Conservation (phyloP, 1,284 basidiomycete genomes). For the Malassezia vespertilionis region DNA sequence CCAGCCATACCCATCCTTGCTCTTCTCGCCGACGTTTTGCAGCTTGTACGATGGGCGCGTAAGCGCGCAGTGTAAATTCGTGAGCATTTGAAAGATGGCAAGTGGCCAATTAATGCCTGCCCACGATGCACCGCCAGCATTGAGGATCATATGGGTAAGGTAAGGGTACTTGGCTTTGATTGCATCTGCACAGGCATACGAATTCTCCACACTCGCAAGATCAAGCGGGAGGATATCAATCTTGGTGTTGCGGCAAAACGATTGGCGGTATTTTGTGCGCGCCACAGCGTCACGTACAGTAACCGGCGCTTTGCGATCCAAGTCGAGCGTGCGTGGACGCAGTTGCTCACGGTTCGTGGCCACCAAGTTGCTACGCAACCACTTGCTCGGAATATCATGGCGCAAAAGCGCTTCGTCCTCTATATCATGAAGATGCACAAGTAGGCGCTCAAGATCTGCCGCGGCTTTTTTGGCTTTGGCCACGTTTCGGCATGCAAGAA, state of each 20-base stretch:
- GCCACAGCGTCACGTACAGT: constrained; percentile 28
- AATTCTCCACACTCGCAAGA: constrained; percentile 41
- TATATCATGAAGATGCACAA: constrained; percentile 21
- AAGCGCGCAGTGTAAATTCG: constrained; percentile 38
- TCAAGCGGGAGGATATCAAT: constrained; percentile 45
- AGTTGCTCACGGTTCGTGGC: constrained; percentile 24
- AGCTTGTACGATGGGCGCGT: constrained; percentile 44
- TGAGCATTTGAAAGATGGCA: constrained; percentile 37
- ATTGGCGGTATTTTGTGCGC: constrained; percentile 30
- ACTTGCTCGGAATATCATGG: not conserved
- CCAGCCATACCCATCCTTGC: constrained; percentile 44
- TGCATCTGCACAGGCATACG: constrained; percentile 29
- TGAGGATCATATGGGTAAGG: constrained; percentile 46
- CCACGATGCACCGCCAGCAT: constrained; percentile 44
- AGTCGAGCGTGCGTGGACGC: constrained; percentile 17
- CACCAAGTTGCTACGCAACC: constrained; percentile 19
- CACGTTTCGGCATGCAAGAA: constrained; percentile 45
- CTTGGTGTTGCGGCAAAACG: constrained; percentile 35
- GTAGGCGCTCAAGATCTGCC: constrained; percentile 27
- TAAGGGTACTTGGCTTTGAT: constrained; percentile 23
- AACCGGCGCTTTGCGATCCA: constrained; percentile 9
- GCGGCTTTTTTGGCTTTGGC: constrained; percentile 44
- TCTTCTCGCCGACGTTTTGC: constrained; percentile 41
- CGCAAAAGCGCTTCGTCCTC: not conserved
- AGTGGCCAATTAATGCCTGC: constrained; percentile 40